A percentile compares a stretch with the other conserved stretches of the same genome.
phyloP scores from a whole-genome alignment of 257 asterid species.

The Capsicum rhomboideum region DNA sequence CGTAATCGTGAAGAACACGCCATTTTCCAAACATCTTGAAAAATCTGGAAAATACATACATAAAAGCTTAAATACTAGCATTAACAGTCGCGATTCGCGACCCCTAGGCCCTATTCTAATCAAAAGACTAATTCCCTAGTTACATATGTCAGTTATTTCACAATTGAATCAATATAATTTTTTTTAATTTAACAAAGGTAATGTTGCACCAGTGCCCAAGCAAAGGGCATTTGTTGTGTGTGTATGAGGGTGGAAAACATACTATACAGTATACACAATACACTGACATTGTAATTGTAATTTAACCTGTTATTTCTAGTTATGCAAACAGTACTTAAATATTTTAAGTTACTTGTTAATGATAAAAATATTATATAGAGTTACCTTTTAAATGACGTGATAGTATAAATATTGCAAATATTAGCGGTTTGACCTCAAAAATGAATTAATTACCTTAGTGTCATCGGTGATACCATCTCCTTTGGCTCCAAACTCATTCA shows the following conservation, averaged over 20 bases:
- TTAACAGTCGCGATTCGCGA: neutral
- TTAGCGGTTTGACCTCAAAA: neutral
- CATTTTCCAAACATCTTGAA: constrained; percentile 48
- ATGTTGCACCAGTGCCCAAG: neutral
- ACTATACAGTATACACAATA: neutral
- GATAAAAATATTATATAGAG: neutral
- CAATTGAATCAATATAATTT: neutral
- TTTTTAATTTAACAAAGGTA: neutral
- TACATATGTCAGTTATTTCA: neutral
- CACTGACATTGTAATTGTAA: too few relatives aligned
- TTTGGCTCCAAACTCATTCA: constrained; percentile 55
- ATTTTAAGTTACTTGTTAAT: neutral
- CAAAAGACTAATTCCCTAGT: neutral
- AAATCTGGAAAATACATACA: constrained; percentile 30
- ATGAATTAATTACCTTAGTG: constrained; percentile 26
- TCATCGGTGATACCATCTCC: constrained; percentile 58
- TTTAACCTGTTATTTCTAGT: neutral
- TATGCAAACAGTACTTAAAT: neutral
- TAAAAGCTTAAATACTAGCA: neutral
- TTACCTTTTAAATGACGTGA: neutral
- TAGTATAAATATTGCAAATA: neutral
- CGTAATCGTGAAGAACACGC: constrained; percentile 37
- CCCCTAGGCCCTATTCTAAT: too few relatives aligned
- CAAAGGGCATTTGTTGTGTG: neutral
- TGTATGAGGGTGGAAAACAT: neutral